These are phyloP conservation scores for Rhynchosporium agropyri DNA, from an alignment of 2,329 filamentous ascomycete species.

Conservation along the genomic window DNA sequence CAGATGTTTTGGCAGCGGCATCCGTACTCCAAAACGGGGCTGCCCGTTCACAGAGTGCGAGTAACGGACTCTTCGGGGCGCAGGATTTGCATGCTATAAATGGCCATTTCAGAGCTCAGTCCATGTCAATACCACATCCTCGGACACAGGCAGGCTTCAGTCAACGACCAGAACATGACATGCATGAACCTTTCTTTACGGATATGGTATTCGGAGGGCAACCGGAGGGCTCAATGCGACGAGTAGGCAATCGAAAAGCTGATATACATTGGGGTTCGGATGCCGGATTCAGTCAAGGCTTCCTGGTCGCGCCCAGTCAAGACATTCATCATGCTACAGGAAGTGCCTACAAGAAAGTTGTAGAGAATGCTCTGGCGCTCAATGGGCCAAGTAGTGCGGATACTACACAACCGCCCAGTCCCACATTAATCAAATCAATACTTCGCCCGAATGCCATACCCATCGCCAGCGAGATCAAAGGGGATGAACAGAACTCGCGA, in stretches of 20 bases:
- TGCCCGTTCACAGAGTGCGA: constrained; percentile 39
- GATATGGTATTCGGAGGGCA: constrained; percentile 38
- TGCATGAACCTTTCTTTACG: constrained; percentile 33
- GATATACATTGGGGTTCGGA: constrained; percentile 70
- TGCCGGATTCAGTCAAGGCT: constrained; percentile 65
- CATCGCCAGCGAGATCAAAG: constrained; percentile 26
- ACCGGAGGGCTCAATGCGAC: constrained; percentile 22
- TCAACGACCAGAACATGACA: constrained; percentile 30
- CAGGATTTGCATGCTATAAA: constrained; percentile 27
- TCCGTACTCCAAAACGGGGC: constrained; percentile 52
- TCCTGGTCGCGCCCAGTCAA: constrained; percentile 57
- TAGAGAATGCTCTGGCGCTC: constrained; percentile 58
- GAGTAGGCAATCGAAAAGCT: constrained; percentile 40
- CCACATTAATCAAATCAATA: constrained; percentile 41
- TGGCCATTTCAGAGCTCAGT: constrained; percentile 34
- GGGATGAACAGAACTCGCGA: constrained; percentile 46
- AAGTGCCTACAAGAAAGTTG: constrained; percentile 55
- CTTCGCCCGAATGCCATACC: constrained; percentile 27
- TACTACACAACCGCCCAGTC: constrained; percentile 63
- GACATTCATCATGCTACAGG: constrained; percentile 61
- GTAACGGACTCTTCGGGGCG: constrained; percentile 34
- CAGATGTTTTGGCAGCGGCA: constrained; percentile 63
- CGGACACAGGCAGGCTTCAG: constrained; percentile 23
- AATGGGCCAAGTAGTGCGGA: constrained; percentile 54
- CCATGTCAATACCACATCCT: constrained; percentile 33